Percentiles rank a stretch among this genome's conserved stretches.
phyloP scores from a whole-genome alignment of 306 rosid species.

The Sphenostylis stenocarpa region DNA sequence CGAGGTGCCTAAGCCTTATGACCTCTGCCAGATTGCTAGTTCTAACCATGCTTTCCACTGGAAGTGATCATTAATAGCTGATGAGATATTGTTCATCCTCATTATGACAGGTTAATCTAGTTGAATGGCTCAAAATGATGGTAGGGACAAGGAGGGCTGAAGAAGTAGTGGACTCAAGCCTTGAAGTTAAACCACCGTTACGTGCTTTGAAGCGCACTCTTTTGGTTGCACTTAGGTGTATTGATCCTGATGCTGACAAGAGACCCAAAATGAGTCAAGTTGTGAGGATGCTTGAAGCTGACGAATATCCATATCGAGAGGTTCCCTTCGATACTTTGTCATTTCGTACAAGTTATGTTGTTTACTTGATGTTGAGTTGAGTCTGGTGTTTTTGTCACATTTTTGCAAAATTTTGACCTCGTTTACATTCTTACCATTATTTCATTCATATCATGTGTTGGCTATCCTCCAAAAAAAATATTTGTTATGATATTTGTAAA shows the following conservation, averaged over 20 bases:
- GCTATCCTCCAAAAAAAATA: background rate
- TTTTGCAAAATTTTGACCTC: background rate
- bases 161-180: conserved; percentile 77
- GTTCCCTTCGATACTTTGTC: conserved; percentile 41
- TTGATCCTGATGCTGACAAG: conserved; percentile 83
- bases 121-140: conserved; percentile 97
- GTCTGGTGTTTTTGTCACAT: background rate
- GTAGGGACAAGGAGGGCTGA: conserved; percentile 91
- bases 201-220: conserved; percentile 84
- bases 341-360: background rate
- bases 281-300: conserved; percentile 90
- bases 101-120: conserved; percentile 82
- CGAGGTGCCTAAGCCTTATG: conserved; percentile 58
- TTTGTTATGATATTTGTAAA: background rate
- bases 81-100: conserved; percentile 20
- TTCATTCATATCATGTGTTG: background rate
- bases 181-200: conserved; percentile 75
- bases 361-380: background rate
- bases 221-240: conserved; percentile 85
- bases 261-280: conserved; percentile 97
- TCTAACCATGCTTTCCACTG: background rate
- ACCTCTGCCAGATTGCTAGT: conserved; percentile 13
- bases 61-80: conserved; percentile 1
- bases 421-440: background rate
- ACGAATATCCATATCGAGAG: conserved; percentile 86